Evolutionary conservation across 257 asterid genomes (phyloP).

Genomic region (Ocimum tenuiflorum): DNA sequence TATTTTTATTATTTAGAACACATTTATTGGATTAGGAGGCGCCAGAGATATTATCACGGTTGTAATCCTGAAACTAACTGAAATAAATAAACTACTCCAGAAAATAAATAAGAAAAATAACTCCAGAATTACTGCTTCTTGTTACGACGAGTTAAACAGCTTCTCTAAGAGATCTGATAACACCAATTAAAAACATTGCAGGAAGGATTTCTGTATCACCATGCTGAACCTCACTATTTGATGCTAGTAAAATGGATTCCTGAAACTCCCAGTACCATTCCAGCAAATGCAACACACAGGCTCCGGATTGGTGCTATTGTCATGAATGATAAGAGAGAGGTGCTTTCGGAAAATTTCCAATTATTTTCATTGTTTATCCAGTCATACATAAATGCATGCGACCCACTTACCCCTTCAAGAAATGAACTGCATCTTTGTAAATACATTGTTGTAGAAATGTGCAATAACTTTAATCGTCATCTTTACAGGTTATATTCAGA

Average conservation of each 20-base stretch:
- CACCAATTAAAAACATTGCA: constrained; percentile 20
- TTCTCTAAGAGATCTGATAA: too few relatives aligned
- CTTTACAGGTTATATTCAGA: neutral
- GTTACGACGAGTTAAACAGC: too few relatives aligned
- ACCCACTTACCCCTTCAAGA: too few relatives aligned
- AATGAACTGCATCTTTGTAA: too few relatives aligned
- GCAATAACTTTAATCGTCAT: neutral
- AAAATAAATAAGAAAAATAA: too few relatives aligned
- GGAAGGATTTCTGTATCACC: constrained; percentile 80
- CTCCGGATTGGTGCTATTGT: constrained; percentile 68
- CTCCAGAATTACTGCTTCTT: too few relatives aligned
- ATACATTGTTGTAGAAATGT: too few relatives aligned
- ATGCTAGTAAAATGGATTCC: constrained; percentile 77
- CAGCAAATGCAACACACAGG: constrained; percentile 65
- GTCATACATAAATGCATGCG: neutral
- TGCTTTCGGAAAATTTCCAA: neutral
- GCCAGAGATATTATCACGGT: too few relatives aligned
- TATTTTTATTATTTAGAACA: too few relatives aligned
- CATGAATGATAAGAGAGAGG: constrained; percentile 68
- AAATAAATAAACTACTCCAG: too few relatives aligned
- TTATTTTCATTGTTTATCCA: neutral
- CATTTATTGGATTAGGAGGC: too few relatives aligned
- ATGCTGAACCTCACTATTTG: constrained; percentile 68
- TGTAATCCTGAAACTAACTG: too few relatives aligned
- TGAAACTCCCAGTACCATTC: constrained; percentile 42